These are phyloP conservation scores for Linnemannia schmuckeri DNA, from an alignment of 192 early-diverging fungal genomes.

Conservation along the genomic window DNA sequence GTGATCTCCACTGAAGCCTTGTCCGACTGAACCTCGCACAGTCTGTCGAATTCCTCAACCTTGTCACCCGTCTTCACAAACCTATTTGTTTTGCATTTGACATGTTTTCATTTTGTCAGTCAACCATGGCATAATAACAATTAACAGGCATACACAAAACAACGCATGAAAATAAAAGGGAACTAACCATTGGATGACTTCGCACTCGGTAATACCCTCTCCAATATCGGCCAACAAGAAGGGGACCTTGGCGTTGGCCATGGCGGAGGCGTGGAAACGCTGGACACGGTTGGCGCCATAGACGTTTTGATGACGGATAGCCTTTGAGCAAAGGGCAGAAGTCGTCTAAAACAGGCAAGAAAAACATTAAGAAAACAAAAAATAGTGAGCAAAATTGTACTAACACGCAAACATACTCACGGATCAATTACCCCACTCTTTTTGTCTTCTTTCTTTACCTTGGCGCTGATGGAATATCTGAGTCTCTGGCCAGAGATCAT, in stretches of 20 bases:
- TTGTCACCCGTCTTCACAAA: constrained; percentile 93
- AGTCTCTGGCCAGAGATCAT: constrained; percentile 53
- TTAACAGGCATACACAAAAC: background rate
- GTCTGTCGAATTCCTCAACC: constrained; percentile 92
- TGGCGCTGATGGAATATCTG: constrained; percentile 47
- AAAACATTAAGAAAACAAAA: background rate
- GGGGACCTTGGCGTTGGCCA: constrained; percentile 65
- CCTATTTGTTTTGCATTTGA: constrained; percentile 56
- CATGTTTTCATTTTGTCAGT: background rate
- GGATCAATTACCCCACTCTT: background rate
- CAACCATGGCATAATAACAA: background rate
- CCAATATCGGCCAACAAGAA: constrained; percentile 97
- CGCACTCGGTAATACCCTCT: constrained; percentile 98
- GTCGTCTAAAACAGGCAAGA: constrained; percentile 20
- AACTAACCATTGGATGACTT: constrained; percentile 95
- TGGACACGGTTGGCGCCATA: constrained; percentile 48
- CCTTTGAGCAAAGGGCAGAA: constrained; percentile 36
- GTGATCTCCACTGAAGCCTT: constrained; percentile 99
- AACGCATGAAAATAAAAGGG: background rate
- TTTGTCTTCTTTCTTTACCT: constrained; percentile 20
- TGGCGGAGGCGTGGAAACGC: constrained; percentile 63
- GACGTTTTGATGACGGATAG: constrained; percentile 33
- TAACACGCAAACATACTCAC: background rate
- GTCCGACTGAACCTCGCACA: constrained; percentile 98
- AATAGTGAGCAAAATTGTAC: background rate